Evolutionary conservation across 805 yeast genomes (phyloP), one percentile per base, ranked within the genome.

Genomic region (Scheffersomyces stipitis): DNA sequence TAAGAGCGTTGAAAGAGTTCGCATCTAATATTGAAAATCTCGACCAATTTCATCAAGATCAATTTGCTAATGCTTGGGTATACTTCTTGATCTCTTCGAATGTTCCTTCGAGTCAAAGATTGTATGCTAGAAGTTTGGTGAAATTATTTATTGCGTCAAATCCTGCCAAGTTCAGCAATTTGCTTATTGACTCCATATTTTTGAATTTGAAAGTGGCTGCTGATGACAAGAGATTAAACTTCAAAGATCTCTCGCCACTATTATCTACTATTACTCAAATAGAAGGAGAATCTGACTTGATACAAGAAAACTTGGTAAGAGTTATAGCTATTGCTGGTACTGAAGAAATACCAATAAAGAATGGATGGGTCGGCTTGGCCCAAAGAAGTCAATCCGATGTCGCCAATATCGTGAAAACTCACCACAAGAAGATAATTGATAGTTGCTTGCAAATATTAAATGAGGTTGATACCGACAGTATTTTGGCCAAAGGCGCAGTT

Each of bases 301-400:
- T 48, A 1, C 36, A 41, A 15, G 30, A 37, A 7, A 54, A 54
- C 40, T 52, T 63, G 29, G 31, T 33, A 15, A 42, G 48, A 20
- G 46, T 66, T 16, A 37, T 64, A 24, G 48, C 62, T 7, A 46
- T 56, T 4, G 58, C 71, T 2, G 60, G 62, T 45, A 58, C 58
- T 36, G 26, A 45, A 7, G 35, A 33, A 4, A 44, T 64, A 45
- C 59, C 30, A 39, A 58, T 44, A 62, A 68, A 54, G 62, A 60
- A 75, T 41, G 81, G 83, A 1, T 91, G 98, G 98, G 83, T 88
- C 23, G 85, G 85, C 0, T 60, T 88, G 28, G 80, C 80, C 26
- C 76, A 82, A 49, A 66, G 76, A 31, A 73, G 84, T 5, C 52
- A 61, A 2, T 49, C 73, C 20, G 95, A 90, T 54, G 86, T 96